Percentiles rank a stretch among this genome's conserved stretches.
These are phyloP conservation scores for Sutorius australiensis DNA, from an alignment of 768 basidiomycete species.

Conservation along the genomic window DNA sequence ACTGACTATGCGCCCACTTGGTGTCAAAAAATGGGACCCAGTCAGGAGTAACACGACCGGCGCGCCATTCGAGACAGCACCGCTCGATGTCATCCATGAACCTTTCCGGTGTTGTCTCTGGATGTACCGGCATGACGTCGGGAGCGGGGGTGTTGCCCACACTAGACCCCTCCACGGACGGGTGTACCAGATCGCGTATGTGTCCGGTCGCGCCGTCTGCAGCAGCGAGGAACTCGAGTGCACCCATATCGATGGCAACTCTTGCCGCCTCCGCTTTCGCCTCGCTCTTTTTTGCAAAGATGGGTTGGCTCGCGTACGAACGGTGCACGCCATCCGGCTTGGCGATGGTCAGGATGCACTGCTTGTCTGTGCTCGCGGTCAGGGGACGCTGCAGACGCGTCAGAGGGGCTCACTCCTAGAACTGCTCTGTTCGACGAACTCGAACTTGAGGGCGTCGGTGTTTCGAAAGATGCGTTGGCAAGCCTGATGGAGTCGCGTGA, in stretches of 20 bases:
- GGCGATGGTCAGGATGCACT: slow-evolving; percentile 59
- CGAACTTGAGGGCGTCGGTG: slow-evolving; percentile 42
- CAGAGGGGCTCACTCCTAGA: slow-evolving; percentile 32
- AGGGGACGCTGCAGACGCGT: neutral
- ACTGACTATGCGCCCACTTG: slow-evolving; percentile 43
- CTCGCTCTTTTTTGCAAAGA: slow-evolving; percentile 44
- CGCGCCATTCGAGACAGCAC: slow-evolving; percentile 54
- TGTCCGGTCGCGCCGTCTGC: slow-evolving; percentile 41
- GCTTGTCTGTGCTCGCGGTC: slow-evolving; percentile 40
- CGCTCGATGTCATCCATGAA: slow-evolving; percentile 45
- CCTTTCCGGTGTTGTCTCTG: neutral
- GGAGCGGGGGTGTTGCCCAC: neutral
- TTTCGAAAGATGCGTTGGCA: slow-evolving; percentile 43
- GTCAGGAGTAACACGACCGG: slow-evolving; percentile 45
- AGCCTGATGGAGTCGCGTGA: slow-evolving; percentile 40
- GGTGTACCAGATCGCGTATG: slow-evolving; percentile 19
- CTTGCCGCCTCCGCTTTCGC: slow-evolving; percentile 52
- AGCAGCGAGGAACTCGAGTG: slow-evolving; percentile 51
- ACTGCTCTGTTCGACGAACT: slow-evolving; percentile 41
- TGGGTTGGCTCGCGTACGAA: slow-evolving; percentile 50
- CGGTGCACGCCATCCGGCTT: slow-evolving; percentile 49
- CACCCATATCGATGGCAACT: slow-evolving; percentile 57
- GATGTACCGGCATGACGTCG: neutral
- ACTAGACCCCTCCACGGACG: neutral
- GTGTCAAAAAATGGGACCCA: slow-evolving; percentile 52